Evolutionary conservation across 257 asterid species (phyloP), one percentile per base, ranked within the genome.

Genomic region (Mitragyna speciosa): DNA sequence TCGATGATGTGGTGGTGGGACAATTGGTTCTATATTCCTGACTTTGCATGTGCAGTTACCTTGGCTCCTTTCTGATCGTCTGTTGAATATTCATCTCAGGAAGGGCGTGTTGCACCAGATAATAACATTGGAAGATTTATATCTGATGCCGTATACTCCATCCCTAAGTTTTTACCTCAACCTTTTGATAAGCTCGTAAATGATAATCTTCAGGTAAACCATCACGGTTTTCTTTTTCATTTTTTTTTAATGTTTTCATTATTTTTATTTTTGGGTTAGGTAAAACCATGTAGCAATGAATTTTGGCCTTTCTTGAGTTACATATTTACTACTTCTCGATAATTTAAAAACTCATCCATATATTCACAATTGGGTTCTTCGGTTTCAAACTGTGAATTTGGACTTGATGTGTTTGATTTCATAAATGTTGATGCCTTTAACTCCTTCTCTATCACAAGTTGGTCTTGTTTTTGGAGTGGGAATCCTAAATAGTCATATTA

Each of bases 1-100:
- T 91, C 12, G 98, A 94, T 79, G 93, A 90, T 88, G 98, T 94
- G 36, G 99, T 94, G 98, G 99, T 94, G 80, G 90, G 96, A 79
- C 31, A 26, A 74, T 20, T 71, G 26, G 33, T 39, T 61, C 41
- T 33, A 7, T 30, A 1, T 56, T n/a, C 47, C 16, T 5, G 58
- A 48, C n/a, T 59, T 68, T 45, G 36, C 15, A 6, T 28, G 20
- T 19, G 36, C 41, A 49, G n/a, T 70, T 56, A 41, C 26, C 52
- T 3, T 47, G 26, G 11, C 66, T 68, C 24, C 72, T 63, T 58
- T 76, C 17, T 80, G 45, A 79, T 1, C 22, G 6, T 16, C n/a
- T 22, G 49, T 59, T 48, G 58, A 14, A 9, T n/a, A 69, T 76
- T 79, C 81, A 56, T 45, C 70, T 51, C 90, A 95, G 98, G 98